Percentiles rank a stretch among this genome's conserved stretches.
Conservation (phyloP, 495 filamentous ascomycete species). For the Podospora pseudoanserina region DNA sequence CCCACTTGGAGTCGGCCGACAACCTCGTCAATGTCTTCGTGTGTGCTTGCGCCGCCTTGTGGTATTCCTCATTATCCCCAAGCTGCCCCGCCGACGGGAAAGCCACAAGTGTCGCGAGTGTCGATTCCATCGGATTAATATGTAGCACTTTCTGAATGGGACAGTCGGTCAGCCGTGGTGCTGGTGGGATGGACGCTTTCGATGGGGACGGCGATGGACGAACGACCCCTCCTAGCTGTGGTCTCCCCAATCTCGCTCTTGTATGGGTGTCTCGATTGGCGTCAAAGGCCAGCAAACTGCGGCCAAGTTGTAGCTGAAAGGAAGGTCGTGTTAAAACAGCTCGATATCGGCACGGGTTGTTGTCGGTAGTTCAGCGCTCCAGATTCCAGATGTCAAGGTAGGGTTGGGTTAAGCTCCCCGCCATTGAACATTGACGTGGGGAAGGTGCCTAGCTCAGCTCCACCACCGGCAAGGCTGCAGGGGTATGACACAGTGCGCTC, state of each 20-base stretch:
- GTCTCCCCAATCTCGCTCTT: background rate
- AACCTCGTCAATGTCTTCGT: slow-evolving; percentile 32
- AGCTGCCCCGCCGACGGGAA: slow-evolving; percentile 35
- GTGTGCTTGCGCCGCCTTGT: slow-evolving; percentile 33
- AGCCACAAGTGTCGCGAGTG: slow-evolving; percentile 36
- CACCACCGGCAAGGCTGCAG: slow-evolving; percentile 9
- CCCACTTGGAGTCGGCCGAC: slow-evolving; percentile 16
- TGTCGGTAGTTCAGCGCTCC: background rate
- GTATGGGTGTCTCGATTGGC: background rate
- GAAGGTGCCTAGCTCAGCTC: slow-evolving; percentile 9
- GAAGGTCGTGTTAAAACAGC: background rate
- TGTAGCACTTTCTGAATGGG: background rate
- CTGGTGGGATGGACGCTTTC: background rate
- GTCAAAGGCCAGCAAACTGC: background rate
- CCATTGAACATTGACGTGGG: slow-evolving; percentile 9
- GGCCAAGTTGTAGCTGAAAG: background rate
- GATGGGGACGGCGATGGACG: background rate
- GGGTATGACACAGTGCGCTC: slow-evolving; percentile 2
- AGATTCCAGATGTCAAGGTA: background rate
- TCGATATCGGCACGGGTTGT: background rate
- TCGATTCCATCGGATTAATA: slow-evolving; percentile 33
- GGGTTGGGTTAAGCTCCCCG: slow-evolving; percentile 18
- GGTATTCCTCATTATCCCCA: slow-evolving; percentile 25
- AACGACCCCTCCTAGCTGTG: background rate
- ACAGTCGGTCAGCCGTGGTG: background rate